Conservation (phyloP, 2,329 filamentous ascomycete species). For the Cladosporium sp. region DNA sequence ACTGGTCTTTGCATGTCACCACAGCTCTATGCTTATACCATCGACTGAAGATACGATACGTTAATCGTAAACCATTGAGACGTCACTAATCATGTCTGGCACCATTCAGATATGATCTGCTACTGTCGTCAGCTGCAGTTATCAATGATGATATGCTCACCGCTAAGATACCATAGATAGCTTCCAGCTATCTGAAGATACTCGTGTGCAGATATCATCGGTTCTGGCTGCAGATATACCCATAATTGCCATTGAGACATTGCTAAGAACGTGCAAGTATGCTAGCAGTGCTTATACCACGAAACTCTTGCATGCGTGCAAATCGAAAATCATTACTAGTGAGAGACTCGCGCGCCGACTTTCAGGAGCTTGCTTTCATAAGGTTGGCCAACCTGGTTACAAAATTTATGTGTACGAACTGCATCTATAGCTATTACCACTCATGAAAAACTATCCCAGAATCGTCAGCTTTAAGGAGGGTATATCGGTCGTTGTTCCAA, state of each 20-base stretch:
- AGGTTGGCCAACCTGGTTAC: conserved; percentile 1
- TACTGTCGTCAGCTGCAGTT: background rate
- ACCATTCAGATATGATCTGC: background rate
- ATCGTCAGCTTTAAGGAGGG: conserved; percentile 1
- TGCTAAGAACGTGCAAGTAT: too few species aligned
- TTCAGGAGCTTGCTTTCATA: background rate
- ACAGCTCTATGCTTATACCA: background rate
- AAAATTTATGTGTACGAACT: background rate
- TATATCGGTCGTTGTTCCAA: background rate
- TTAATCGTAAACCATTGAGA: background rate
- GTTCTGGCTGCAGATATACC: background rate
- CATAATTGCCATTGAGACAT: background rate
- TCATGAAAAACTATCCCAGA: background rate
- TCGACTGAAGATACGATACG: background rate
- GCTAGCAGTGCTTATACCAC: too few species aligned
- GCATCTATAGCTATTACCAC: background rate
- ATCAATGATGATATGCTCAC: background rate
- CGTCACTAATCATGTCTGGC: background rate
- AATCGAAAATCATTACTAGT: background rate
- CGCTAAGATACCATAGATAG: background rate
- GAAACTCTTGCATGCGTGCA: too few species aligned
- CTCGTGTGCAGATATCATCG: background rate
- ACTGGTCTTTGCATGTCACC: background rate
- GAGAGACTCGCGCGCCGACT: background rate
- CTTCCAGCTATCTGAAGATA: background rate